These are phyloP conservation scores for Sporothrix phasma DNA, from an alignment of 2,329 filamentous ascomycete species.

Conservation along the genomic window DNA sequence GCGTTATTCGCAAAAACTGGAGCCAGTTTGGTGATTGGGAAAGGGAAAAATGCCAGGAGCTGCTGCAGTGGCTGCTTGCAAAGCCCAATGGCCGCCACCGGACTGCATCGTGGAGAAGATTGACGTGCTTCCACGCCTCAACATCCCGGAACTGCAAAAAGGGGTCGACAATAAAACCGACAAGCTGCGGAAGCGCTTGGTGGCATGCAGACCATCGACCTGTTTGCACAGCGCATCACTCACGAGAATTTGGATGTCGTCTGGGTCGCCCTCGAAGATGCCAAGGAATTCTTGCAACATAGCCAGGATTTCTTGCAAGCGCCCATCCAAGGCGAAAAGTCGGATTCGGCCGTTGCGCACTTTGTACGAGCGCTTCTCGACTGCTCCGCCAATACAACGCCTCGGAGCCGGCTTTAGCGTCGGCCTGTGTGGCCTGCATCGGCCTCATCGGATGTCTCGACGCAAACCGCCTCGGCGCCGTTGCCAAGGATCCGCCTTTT, in stretches of 20 bases:
- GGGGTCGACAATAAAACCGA: constrained; percentile 54
- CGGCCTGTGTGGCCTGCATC: constrained; percentile 69
- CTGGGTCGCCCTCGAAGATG: constrained; percentile 66
- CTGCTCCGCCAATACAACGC: constrained; percentile 69
- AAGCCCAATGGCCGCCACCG: constrained; percentile 36
- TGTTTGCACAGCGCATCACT: constrained; percentile 62
- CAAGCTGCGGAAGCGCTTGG: constrained; percentile 55
- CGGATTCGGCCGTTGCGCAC: constrained; percentile 60
- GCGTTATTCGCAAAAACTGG: constrained; percentile 80
- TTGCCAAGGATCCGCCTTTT: constrained; percentile 70
- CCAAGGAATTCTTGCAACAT: constrained; percentile 59
- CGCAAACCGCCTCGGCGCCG: constrained; percentile 74
- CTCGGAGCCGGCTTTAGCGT: constrained; percentile 54
- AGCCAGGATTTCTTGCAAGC: constrained; percentile 73
- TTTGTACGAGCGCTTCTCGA: constrained; percentile 74
- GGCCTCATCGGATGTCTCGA: constrained; percentile 88
- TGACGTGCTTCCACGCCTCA: constrained; percentile 68
- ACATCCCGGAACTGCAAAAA: constrained; percentile 58
- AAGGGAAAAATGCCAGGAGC: constrained; percentile 47
- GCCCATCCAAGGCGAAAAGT: constrained; percentile 72
- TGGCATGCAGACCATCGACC: constrained; percentile 53
- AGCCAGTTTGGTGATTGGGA: constrained; percentile 49
- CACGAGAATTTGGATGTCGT: constrained; percentile 85
- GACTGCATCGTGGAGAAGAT: constrained; percentile 55
- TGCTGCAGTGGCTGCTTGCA: constrained; percentile 54